Base-by-base conservation (phyloP, 1,284 basidiomycete species). In the Athelia psychrophila region DNA sequence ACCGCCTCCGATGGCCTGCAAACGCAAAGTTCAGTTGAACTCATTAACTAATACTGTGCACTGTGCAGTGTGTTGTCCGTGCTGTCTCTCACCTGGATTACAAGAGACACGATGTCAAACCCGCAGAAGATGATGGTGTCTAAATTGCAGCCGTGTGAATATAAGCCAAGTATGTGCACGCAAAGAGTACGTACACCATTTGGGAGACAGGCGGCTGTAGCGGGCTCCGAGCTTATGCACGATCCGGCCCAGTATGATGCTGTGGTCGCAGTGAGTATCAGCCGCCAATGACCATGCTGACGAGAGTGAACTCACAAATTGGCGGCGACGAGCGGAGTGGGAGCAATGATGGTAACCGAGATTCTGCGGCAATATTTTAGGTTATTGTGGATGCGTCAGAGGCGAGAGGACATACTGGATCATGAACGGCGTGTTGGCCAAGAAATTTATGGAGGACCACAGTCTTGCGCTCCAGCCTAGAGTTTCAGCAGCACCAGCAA, bases 301-400 rank as follows among this genome's bases (percentile, higher is more conserved):
- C n/a, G 33, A 35, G 10, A 10, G 10, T n/a, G n/a, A 35, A 35
- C 33, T 35, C 33, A 35, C 33, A 83, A 84, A 50, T 76, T 77
- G 3, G 75, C 80, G 0, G 80, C 80, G 19, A 81, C 67, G 18
- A 82, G 67, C 12, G 79, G 80, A 0, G 80, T 82, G 0, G 81
- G 81, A 1, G 74, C 77, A 35, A 81, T 62, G 47, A 79, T 75
- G 0, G 76, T 76, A 4, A 69, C 65, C 0, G 66, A 64, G 4
- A 76, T 76, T 56, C 79, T 80, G n/a, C 33, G 33, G n/a, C 49
- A 2, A 35, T 35, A 12, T n/a, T 35, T 10, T 35, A n/a, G n/a
- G 33, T 35, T 35, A 12, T n/a, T 35, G n/a, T n/a, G 33, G n/a
- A 35, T 35, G n/a, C 33, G 33, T 35, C 12, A 35, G n/a, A 35